Conservation (phyloP, 2,329 filamentous ascomycete genomes). For the Beauveria pseudobassiana region DNA sequence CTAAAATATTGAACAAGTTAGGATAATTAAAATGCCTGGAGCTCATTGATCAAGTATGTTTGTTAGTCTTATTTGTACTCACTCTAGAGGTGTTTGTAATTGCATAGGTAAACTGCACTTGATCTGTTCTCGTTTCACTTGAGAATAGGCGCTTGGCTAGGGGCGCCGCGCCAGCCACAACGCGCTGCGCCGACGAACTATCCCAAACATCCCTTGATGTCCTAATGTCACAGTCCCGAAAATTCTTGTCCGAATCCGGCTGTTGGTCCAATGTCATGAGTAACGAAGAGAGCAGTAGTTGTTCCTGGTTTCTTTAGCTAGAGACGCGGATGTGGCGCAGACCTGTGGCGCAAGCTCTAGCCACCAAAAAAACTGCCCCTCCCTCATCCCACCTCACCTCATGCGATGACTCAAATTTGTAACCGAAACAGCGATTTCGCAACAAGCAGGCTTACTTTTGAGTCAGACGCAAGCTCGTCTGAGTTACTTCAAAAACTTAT, state of each 20-base stretch:
- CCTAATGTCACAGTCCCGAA: not conserved
- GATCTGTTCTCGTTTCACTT: not conserved
- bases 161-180: constrained; percentile 1
- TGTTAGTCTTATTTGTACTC: not conserved
- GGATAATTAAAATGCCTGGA: not conserved
- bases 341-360: constrained; percentile 11
- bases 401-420: constrained; percentile 12
- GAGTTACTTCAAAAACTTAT: not conserved
- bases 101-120: constrained; percentile 10
- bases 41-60: constrained; percentile 10
- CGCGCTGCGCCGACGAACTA: not conserved
- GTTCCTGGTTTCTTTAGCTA: not conserved
- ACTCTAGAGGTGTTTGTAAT: constrained; percentile 7
- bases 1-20: constrained; percentile 14
- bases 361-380: constrained; percentile 12
- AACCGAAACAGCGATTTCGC: constrained; percentile 2
- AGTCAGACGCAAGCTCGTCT: constrained; percentile 2
- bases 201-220: not conserved
- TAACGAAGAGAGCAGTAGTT: not conserved
- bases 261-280: not conserved
- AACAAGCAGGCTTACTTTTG: constrained; percentile 2
- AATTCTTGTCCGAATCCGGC: not conserved
- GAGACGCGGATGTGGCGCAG: constrained; percentile 4
- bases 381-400: constrained; percentile 11
- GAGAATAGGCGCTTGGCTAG: not conserved